phyloP scores from a whole-genome alignment of 495 filamentous ascomycete genomes.

The Penicillium ochrochloron region DNA sequence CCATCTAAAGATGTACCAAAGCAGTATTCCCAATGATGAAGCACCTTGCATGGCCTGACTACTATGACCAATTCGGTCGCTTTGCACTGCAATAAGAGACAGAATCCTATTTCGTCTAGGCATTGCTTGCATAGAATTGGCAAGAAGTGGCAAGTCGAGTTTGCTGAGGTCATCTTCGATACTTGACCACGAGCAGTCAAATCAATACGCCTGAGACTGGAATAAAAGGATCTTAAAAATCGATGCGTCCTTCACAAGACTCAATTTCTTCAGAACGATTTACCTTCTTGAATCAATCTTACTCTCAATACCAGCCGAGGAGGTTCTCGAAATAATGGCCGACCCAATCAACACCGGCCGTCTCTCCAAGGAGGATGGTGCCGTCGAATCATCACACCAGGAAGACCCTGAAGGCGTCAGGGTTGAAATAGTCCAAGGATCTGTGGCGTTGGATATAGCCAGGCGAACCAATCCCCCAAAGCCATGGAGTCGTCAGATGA shows the following conservation, averaged over 20 bases:
- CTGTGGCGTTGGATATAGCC: conserved; percentile 22
- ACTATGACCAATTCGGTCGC: neutral
- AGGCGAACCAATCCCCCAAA: conserved; percentile 18
- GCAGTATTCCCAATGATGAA: neutral
- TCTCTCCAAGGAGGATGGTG: neutral
- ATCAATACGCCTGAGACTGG: neutral
- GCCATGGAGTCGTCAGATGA: conserved; percentile 16
- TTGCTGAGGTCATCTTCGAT: neutral
- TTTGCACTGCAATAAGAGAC: neutral
- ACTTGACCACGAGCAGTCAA: too few species aligned
- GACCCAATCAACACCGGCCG: neutral
- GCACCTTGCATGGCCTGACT: neutral
- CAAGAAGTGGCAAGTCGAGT: neutral
- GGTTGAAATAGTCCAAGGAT: conserved; percentile 22
- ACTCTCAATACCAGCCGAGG: neutral
- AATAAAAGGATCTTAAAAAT: neutral
- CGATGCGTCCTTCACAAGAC: neutral
- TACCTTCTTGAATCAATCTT: neutral
- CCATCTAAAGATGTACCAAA: neutral
- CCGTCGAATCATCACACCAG: neutral
- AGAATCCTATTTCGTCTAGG: neutral
- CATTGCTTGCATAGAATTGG: neutral
- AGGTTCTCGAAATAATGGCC: neutral
- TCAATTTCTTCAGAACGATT: neutral
- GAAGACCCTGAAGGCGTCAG: conserved; percentile 13